These are phyloP conservation scores for Yamadazyma diospyri DNA, from an alignment of 1,139 yeast genomes.

Conservation along the genomic window DNA sequence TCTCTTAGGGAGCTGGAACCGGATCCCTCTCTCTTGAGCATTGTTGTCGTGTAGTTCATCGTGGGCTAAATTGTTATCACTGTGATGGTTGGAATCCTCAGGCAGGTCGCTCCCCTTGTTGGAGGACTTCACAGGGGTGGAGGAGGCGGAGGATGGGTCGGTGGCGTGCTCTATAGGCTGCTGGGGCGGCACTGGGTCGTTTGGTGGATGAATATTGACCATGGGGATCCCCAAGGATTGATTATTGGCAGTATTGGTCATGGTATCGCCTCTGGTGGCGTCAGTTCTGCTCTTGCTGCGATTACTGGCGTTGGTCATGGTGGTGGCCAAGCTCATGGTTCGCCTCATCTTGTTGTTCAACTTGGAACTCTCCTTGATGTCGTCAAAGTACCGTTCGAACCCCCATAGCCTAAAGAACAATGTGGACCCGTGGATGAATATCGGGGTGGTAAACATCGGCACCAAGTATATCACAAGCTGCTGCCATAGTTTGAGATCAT, in stretches of 20 bases:
- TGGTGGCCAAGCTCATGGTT: conserved; percentile 36
- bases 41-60: too few relatives aligned
- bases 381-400: conserved; percentile 85
- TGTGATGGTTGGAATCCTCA: conserved; percentile 21
- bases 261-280: conserved; percentile 30
- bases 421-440: conserved; percentile 78
- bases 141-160: background rate
- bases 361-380: conserved; percentile 72
- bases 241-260: conserved; percentile 36
- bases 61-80: background rate
- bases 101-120: conserved; percentile 30
- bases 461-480: conserved; percentile 64
- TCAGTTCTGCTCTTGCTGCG: conserved; percentile 36
- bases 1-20: conserved; percentile 40
- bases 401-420: conserved; percentile 81
- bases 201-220: conserved; percentile 3
- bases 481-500: conserved; percentile 64
- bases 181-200: background rate
- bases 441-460: conserved; percentile 76
- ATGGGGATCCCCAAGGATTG: conserved; percentile 24
- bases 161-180: background rate
- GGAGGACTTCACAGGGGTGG: background rate
- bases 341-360: conserved; percentile 76
- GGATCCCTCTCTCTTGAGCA: conserved; percentile 21
- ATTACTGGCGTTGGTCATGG: conserved; percentile 1